Evolutionary conservation across 2,329 filamentous ascomycete species (phyloP), one percentile per base, ranked within the genome.

Genomic region (Aspergillus clavatus): DNA sequence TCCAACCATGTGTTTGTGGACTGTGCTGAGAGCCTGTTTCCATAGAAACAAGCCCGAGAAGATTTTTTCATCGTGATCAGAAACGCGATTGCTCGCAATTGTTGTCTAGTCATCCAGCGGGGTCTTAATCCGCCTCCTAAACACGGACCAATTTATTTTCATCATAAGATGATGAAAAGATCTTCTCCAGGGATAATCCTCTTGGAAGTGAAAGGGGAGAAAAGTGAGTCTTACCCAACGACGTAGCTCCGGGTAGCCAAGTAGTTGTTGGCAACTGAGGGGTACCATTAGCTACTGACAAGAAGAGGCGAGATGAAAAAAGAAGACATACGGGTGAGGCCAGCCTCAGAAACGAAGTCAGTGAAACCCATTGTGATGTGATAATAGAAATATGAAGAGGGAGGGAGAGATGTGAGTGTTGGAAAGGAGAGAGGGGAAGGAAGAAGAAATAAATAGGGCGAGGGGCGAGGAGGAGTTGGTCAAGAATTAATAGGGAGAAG

Each of bases 51-150:
- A 38, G 21, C 38, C 22, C 16, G 55, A 46, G 56, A 52, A 35
- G 46, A 42, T 35, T 40, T 50, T 45, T 50, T 54, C 49, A 48
- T 42, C 42, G 53, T 53, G 45, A 63, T 89, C 86, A 90, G 86
- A 87, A 78, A 70, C 87, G 84, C 86, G 84, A 80, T 76, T 76
- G 63, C 78, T 77, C 79, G 80, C 83, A 77, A 82, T 84, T 80
- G 79, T 77, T 50, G 71, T 73, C 76, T 87, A 87, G 79, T 88
- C 87, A 86, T 80, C 68, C 75, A 73, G 82, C 83, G 85, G 87
- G 77, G 86, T 90, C 86, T 91, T 91, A 87, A 89, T 80, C 81
- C 85, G 83, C 83, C 84, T 91, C 86, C 81, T 87, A 83, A 91
- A 93, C 87, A 91, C 86, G 87, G 87, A 91, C 87, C 86, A 90